Conservation (phyloP, 1,284 basidiomycete genomes). For the Pseudozyma tsukubaensis region DNA sequence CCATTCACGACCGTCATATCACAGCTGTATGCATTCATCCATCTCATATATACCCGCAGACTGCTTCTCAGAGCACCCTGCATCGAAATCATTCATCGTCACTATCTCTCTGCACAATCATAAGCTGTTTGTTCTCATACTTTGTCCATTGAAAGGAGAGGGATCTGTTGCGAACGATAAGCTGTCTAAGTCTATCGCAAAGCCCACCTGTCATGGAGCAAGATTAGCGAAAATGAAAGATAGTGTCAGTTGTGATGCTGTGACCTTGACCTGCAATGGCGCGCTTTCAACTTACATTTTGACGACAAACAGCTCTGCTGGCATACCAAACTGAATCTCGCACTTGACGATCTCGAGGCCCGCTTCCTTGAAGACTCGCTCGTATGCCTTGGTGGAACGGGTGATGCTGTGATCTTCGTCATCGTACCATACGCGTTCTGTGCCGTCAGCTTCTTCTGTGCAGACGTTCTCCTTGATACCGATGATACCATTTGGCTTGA, state of each 20-base stretch:
- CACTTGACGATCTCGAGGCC: slow-evolving; percentile 60
- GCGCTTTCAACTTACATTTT: slow-evolving; percentile 56
- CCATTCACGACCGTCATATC: background rate
- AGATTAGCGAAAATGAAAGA: background rate
- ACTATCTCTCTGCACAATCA: background rate
- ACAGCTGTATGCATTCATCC: background rate
- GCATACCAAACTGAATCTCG: slow-evolving; percentile 64
- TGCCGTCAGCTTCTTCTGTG: slow-evolving; percentile 60
- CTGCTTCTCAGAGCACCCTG: background rate
- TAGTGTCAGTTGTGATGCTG: slow-evolving; percentile 1
- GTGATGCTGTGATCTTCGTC: slow-evolving; percentile 68
- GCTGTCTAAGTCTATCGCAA: slow-evolving; percentile 14
- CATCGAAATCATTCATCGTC: background rate
- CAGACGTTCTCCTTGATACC: slow-evolving; percentile 68
- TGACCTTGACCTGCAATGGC: background rate
- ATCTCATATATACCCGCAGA: slow-evolving; percentile 21
- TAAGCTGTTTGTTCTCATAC: background rate
- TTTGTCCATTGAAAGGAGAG: background rate
- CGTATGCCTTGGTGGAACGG: slow-evolving; percentile 61
- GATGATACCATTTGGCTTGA: slow-evolving; percentile 60
- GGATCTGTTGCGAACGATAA: background rate
- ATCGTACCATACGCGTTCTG: slow-evolving; percentile 65
- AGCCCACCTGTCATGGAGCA: slow-evolving; percentile 18
- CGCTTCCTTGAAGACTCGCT: slow-evolving; percentile 63
- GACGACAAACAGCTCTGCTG: slow-evolving; percentile 66